phyloP scores from a whole-genome alignment of 495 filamentous ascomycete genomes.

The Penicillium turbatum region DNA sequence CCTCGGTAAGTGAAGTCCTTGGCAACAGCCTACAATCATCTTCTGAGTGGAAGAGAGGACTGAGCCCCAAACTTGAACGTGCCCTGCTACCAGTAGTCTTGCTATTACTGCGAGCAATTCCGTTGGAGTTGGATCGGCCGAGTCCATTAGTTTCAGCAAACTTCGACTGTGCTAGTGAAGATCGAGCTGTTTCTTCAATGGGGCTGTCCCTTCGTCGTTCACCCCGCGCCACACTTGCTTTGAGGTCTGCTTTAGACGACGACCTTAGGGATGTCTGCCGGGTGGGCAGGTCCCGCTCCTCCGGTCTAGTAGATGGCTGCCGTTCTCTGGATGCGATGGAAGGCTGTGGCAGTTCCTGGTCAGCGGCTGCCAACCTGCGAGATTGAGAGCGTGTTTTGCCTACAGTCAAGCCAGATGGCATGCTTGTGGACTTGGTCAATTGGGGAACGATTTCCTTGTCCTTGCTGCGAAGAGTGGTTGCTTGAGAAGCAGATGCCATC shows the following conservation, averaged over 20 bases:
- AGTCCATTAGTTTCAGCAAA: not conserved
- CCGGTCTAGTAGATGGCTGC: constrained; percentile 18
- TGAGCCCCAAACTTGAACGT: constrained; percentile 38
- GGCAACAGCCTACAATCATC: constrained; percentile 38
- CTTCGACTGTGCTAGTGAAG: constrained; percentile 1
- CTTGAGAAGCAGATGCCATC: constrained; percentile 37
- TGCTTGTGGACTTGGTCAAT: constrained; percentile 30
- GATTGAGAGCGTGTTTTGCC: constrained; percentile 49
- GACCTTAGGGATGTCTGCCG: constrained; percentile 22
- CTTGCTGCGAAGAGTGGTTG: constrained; percentile 28
- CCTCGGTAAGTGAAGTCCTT: constrained; percentile 37
- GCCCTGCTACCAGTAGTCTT: constrained; percentile 34
- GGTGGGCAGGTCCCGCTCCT: constrained; percentile 12
- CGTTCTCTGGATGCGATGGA: constrained; percentile 21
- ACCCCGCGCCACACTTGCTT: constrained; percentile 2
- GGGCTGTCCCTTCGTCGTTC: constrained; percentile 16
- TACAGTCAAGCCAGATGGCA: constrained; percentile 34
- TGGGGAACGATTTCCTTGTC: constrained; percentile 28
- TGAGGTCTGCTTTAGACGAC: constrained; percentile 15
- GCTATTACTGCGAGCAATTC: constrained; percentile 28
- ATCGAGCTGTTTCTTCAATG: constrained; percentile 3
- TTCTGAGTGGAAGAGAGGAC: constrained; percentile 37
- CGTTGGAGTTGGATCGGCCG: constrained; percentile 13
- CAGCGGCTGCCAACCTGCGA: constrained; percentile 35
- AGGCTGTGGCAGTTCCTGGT: constrained; percentile 17